Conservation (phyloP, 1,284 basidiomycete species). For the Bjerkandera adusta region DNA sequence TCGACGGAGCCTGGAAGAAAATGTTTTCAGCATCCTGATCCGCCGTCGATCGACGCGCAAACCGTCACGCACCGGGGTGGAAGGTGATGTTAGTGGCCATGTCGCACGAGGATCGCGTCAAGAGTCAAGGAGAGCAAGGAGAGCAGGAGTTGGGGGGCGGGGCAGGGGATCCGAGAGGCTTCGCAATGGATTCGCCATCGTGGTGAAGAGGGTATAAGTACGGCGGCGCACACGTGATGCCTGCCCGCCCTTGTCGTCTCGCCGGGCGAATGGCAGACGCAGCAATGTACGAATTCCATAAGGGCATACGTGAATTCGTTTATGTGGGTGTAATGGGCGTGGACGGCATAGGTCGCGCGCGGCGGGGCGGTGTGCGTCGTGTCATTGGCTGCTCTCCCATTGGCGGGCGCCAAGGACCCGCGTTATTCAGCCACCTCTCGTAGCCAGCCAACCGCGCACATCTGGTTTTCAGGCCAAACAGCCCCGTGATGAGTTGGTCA, state of each 20-base stretch:
- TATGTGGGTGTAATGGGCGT: not conserved
- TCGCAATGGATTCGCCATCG: constrained; percentile 11
- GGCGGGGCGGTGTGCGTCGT: not conserved
- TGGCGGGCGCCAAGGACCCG: constrained; percentile 5
- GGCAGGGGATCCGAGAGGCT: not conserved
- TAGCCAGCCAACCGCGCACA: too few relatives aligned
- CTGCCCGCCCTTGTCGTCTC: not conserved
- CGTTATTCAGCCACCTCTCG: too few relatives aligned
- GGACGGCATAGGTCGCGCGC: not conserved
- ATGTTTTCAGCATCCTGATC: not conserved
- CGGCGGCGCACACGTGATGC: constrained; percentile 12
- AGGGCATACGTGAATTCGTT: constrained; percentile 1
- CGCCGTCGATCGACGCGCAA: constrained; percentile 5
- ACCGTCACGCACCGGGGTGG: constrained; percentile 49
- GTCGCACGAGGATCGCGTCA: not conserved
- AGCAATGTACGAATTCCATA: constrained; percentile 13
- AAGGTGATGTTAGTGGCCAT: constrained; percentile 92
- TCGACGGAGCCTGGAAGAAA: constrained; percentile 69
- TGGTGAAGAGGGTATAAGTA: constrained; percentile 19
- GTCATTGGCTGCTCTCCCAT: not conserved
- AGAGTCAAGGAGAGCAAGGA: not conserved
- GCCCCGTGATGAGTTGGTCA: too few relatives aligned
- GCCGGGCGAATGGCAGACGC: constrained; percentile 6
- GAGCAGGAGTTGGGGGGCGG: not conserved
- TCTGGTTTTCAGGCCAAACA: too few relatives aligned